phyloP scores from a whole-genome alignment of 352 stramenopile species.

The Poterioochromonas sp. region DNA sequence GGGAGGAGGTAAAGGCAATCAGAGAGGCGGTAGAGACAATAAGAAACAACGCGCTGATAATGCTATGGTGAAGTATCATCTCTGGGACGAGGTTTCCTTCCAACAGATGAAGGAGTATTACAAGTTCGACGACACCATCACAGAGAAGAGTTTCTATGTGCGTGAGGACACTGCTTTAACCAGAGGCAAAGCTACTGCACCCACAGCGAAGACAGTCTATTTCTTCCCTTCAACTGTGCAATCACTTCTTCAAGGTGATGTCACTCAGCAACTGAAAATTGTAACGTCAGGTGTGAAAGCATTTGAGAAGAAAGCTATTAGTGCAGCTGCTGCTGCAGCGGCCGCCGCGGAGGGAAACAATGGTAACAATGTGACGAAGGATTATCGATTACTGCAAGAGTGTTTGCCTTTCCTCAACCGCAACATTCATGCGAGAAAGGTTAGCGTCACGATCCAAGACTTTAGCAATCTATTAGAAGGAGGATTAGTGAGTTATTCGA shows the following conservation, averaged over 20 bases:
- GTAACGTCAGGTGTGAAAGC: slow-evolving; percentile 12
- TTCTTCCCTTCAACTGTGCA: background rate
- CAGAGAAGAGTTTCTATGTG: background rate
- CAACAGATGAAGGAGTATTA: background rate
- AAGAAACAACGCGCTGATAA: background rate
- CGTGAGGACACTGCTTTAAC: background rate
- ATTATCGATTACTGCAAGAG: slow-evolving; percentile 2
- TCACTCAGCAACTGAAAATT: background rate
- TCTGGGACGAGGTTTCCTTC: background rate
- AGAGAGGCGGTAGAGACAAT: background rate
- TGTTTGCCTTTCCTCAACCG: background rate
- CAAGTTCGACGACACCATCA: background rate
- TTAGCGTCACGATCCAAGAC: slow-evolving; percentile 2
- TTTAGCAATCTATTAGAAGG: slow-evolving; percentile 14
- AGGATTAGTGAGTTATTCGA: slow-evolving; percentile 21
- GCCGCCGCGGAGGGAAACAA: background rate
- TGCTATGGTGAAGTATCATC: background rate
- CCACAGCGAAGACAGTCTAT: slow-evolving; percentile 20
- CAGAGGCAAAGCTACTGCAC: background rate
- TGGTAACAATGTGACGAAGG: background rate
- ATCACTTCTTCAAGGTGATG: background rate
- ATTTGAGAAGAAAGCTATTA: background rate
- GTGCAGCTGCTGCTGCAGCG: background rate
- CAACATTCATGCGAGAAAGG: background rate
- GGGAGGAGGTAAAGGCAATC: background rate